These are phyloP conservation scores for Phytophthora nicotianae DNA, from an alignment of 352 stramenopile species.

Conservation along the genomic window DNA sequence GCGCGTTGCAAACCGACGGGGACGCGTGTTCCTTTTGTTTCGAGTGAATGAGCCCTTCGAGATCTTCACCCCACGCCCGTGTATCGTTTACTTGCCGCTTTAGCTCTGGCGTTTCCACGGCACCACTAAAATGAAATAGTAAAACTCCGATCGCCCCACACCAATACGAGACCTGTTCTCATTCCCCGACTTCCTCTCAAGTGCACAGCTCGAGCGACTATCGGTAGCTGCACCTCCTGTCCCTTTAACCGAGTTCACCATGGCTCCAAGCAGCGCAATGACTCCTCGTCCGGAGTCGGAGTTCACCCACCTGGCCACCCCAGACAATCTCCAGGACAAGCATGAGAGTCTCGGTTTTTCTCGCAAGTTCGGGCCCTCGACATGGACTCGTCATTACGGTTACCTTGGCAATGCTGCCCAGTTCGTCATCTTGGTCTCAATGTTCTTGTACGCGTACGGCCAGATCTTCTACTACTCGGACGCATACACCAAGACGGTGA, in stretches of 20 bases:
- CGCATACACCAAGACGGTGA: constrained; percentile 22
- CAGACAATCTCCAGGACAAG: constrained; percentile 22
- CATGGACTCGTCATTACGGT: background rate
- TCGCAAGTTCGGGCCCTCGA: constrained; percentile 6
- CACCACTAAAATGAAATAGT: background rate
- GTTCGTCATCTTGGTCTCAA: constrained; percentile 33
- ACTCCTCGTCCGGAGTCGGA: constrained; percentile 20
- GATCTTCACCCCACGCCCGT: background rate
- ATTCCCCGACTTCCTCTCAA: constrained; percentile 28
- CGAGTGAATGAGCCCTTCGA: constrained; percentile 1
- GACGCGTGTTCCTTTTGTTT: constrained; percentile 14
- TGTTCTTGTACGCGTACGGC: constrained; percentile 40
- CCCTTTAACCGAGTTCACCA: too few species aligned
- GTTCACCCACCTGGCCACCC: constrained; percentile 27
- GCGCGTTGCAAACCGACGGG: constrained; percentile 16
- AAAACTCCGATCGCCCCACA: too few species aligned
- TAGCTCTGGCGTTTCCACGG: background rate
- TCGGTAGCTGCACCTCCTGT: background rate
- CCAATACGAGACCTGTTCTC: background rate
- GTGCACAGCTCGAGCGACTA: constrained; percentile 4
- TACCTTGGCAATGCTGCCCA: constrained; percentile 12
- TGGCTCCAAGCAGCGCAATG: constrained; percentile 20
- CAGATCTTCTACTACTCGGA: constrained; percentile 35
- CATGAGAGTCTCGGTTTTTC: constrained; percentile 1
- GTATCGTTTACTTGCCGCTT: background rate